Evolutionary conservation across 371 early-diverging fungal genomes (phyloP).

Genomic region (Neoconidiobolus thromboides): DNA sequence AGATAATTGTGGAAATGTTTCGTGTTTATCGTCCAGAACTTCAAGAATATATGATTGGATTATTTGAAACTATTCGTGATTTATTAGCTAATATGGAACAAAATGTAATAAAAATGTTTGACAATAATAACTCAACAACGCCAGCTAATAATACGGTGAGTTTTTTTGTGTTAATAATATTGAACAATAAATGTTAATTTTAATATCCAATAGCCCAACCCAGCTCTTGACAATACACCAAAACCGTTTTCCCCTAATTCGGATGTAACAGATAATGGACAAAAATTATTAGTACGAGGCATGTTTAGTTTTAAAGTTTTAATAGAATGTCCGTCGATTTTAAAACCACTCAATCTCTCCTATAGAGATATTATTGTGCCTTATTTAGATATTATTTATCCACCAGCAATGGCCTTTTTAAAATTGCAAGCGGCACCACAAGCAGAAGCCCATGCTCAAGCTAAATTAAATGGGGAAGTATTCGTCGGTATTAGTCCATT

Average conservation of each 20-base stretch:
- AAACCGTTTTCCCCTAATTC: conserved; percentile 60
- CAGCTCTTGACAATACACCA: conserved; percentile 38
- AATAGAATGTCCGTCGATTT: conserved; percentile 92
- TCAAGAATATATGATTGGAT: conserved; percentile 73
- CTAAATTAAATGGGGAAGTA: conserved; percentile 36
- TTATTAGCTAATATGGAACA: conserved; percentile 78
- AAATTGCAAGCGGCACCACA: conserved; percentile 61
- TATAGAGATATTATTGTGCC: conserved; percentile 11
- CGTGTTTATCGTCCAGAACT: conserved; percentile 58
- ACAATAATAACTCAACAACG: conserved; percentile 45
- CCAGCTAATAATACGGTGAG: conserved; percentile 31
- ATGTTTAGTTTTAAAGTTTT: conserved; percentile 86
- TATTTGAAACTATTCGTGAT: conserved; percentile 76
- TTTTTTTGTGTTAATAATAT: conserved; percentile 21
- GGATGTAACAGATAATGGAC: conserved; percentile 40
- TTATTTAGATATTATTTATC: neutral
- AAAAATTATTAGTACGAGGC: conserved; percentile 20
- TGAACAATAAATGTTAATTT: conserved; percentile 2
- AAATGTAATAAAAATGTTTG: conserved; percentile 64
- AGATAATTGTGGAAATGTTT: conserved; percentile 87
- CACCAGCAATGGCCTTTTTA: conserved; percentile 13
- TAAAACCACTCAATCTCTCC: conserved; percentile 24
- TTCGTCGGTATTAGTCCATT: conserved; percentile 67
- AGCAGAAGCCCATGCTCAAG: conserved; percentile 43
- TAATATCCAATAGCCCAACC: conserved; percentile 36